Evolutionary conservation across 2,329 filamentous ascomycete species (phyloP).

Genomic region (Penicillium sp.): DNA sequence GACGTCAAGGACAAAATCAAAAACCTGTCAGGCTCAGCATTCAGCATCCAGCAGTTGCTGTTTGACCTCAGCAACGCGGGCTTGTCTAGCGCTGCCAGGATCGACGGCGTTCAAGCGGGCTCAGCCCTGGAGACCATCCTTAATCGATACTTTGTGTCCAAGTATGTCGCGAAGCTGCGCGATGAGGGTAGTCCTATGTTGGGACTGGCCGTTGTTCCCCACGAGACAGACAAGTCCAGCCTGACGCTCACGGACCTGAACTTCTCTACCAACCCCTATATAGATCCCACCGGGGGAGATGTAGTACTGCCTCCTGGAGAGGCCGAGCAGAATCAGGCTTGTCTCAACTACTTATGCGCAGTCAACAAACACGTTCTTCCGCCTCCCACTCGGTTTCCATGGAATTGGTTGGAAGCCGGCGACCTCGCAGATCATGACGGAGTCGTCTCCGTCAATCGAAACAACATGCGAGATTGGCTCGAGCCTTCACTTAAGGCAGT

Average conservation of each 20-base stretch:
- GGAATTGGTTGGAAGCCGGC: not conserved
- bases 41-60: not conserved
- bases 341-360: not conserved
- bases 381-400: not conserved
- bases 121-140: not conserved
- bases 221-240: not conserved
- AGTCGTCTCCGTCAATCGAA: not conserved
- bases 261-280: constrained; percentile 1
- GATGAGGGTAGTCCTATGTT: not conserved
- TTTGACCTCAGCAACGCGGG: not conserved
- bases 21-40: not conserved
- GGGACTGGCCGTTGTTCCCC: not conserved
- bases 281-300: not conserved
- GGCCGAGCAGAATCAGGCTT: not conserved
- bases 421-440: not conserved
- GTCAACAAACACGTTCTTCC: not conserved
- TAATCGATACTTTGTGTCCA: constrained; percentile 1
- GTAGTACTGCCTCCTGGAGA: not conserved
- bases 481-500: not conserved
- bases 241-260: not conserved
- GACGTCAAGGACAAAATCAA: not conserved
- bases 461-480: not conserved
- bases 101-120: not conserved
- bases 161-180: constrained; percentile 1
- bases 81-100: not conserved